Evolutionary conservation across 257 asterid genomes (phyloP).

Genomic region (Lycium barbarum): DNA sequence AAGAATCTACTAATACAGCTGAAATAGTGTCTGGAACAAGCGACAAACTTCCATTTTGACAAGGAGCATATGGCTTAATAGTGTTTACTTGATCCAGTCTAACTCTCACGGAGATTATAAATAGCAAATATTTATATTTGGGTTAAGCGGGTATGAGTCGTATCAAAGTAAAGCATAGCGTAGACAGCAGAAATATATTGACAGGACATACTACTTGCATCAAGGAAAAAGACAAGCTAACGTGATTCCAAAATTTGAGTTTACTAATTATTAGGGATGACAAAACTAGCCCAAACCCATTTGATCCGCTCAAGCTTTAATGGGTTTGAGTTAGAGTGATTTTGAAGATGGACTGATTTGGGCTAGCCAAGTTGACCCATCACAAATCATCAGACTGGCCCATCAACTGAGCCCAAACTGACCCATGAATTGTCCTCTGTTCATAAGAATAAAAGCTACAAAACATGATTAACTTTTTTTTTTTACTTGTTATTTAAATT

Average conservation of each 20-base stretch:
- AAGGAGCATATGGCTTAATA: background rate
- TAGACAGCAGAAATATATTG: conserved; percentile 5
- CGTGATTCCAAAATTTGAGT: background rate
- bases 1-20: background rate
- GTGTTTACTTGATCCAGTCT: background rate
- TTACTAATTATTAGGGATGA: background rate
- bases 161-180: background rate
- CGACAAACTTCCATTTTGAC: conserved; percentile 1
- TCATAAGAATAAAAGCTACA: too few relatives aligned
- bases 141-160: conserved; percentile 1
- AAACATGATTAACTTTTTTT: too few relatives aligned
- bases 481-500: too few relatives aligned
- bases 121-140: background rate
- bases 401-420: too few relatives aligned
- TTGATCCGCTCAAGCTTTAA: too few relatives aligned
- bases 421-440: too few relatives aligned
- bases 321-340: too few relatives aligned
- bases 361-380: too few relatives aligned
- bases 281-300: too few relatives aligned
- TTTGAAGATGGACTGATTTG: too few relatives aligned
- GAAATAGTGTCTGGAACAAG: conserved; percentile 14
- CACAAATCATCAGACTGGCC: too few relatives aligned
- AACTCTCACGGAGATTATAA: background rate
- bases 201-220: background rate
- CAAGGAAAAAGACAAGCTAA: background rate